Base-by-base conservation (phyloP, 2,329 filamentous ascomycete species). In the Diaporthe sp. region DNA sequence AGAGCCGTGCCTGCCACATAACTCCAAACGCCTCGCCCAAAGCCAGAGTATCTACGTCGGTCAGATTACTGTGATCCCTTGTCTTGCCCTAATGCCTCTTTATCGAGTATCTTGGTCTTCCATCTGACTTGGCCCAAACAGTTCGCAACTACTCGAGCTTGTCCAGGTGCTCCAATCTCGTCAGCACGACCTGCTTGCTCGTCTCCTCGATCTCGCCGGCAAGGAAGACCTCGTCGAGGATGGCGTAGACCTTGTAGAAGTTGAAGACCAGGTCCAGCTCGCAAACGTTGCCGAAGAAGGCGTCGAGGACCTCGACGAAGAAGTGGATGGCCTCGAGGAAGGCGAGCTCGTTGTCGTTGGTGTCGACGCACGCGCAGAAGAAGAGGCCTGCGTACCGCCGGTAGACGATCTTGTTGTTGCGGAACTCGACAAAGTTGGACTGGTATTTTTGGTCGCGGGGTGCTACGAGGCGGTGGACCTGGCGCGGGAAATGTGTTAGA, bases 371-470 rank as follows among this genome's bases (percentile, higher is more conserved):
- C 72, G 96, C 97, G 88, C 97, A 99, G 89, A 99, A 99, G 91
- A 99, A 99, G 76, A 99, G 92, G 0, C 97, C 97, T 0, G 97
- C 97, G 86, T 99, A 99, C 78, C 97, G 94, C 60, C 97, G 94
- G 88, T 99, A 99, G 72, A 99, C 95, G 81, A 99, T 94, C 88
- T 98, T 98, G 84, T 96, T 95, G 86, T 95, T 94, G 79, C 95
- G 94, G 87, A 94, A 93, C 87, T 99, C 97, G 89, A 99, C 97
- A 82, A 99, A 99, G 88, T 99, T 99, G 87, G 95, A 98, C 85
- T 99, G 97, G 89, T 99, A 98, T 84, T 99, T 99, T 84, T 99
- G 97, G 86, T 99, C 97, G 83, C 97, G 94, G 9, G 97, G 97
- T 0, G 97, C 97, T 77, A 99, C 96, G 80, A 99, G 95, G 78